Evolutionary conservation across 2,329 filamentous ascomycete genomes (phyloP), one percentile per base, ranked within the genome.

Genomic region (Escovopsis sp.): DNA sequence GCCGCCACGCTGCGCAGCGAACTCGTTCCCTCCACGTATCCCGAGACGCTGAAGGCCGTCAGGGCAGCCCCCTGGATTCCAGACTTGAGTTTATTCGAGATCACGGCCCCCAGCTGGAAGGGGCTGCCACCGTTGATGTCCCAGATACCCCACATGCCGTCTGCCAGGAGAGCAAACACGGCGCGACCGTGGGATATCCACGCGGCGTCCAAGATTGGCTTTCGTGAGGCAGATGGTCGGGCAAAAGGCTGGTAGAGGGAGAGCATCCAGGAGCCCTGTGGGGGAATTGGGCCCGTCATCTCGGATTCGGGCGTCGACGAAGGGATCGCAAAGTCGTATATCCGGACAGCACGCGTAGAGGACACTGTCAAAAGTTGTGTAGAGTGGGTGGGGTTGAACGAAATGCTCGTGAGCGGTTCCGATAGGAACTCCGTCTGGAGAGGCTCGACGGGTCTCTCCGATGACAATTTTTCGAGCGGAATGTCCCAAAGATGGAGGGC

Each of bases 61-160:
- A 72, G 54, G 2, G 72, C 70, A 3, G 71, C 70, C 26, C 73
- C 73, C 14, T 62, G 62, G 25, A 74, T 60, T 5, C 70, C 69
- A 33, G 63, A 55, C 37, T 62, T 62, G 23, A 68, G 55, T 43
- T 65, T 70, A 28, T 59, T 65, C 17, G 71, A 62, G 4, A 72
- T 51, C 0, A 60, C 50, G 39, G 62, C 51, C 33, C 61, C 51
- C 10, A 54, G 41, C 11, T 49, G 46, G 26, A 62, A 51, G 2
- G 70, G 68, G 27, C 66, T 67, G 21, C 62, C 62, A 7, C 72
- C 70, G 41, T 77, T 70, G 31, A 79, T 62, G 45, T 79, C 74
- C 74, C 74, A 79, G 25, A 79, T 68, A 12, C 72, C 75, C 75
- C 75, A 79, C 49, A 74, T 72, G 6, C 74, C 75, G 44, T 79